Conservation (phyloP, 228 moss, liverwort and hornwort genomes). For the Sphagnum magellanicum region DNA sequence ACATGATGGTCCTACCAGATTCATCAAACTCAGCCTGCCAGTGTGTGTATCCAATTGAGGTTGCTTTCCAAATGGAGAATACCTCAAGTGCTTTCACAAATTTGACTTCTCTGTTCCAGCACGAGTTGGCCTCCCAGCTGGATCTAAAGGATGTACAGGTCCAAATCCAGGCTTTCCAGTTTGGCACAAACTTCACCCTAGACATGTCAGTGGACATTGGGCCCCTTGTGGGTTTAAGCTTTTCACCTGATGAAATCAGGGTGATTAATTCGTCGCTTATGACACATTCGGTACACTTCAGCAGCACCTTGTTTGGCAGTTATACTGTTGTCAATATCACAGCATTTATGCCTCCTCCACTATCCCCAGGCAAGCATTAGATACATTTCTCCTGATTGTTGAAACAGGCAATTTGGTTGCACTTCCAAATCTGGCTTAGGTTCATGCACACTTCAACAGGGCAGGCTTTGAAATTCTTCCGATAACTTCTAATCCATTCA, state of each 20-base stretch:
- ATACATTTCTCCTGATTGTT: no score
- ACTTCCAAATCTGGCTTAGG: no score
- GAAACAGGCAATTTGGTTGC: no score
- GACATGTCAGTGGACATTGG: slow-evolving; percentile 77
- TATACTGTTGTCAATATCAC: slow-evolving; percentile 71
- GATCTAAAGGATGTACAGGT: slow-evolving; percentile 59
- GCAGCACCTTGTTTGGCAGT: slow-evolving; percentile 58
- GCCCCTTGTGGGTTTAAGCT: slow-evolving; percentile 53
- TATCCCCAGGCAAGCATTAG: slow-evolving; percentile 41
- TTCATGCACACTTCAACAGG: no score
- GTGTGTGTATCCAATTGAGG: slow-evolving; percentile 79
- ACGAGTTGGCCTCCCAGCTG: slow-evolving; percentile 67
- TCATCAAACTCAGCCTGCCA: slow-evolving; percentile 52
- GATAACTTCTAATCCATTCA: no score
- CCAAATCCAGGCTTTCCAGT: slow-evolving; percentile 75
- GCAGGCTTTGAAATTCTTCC: no score
- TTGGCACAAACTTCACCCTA: slow-evolving; percentile 65
- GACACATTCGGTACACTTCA: slow-evolving; percentile 56
- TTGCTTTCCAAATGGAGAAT: slow-evolving; percentile 71
- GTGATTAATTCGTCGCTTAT: slow-evolving; percentile 36
- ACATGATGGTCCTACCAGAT: slow-evolving; percentile 68
- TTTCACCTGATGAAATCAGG: slow-evolving; percentile 33
- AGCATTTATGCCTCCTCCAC: slow-evolving; percentile 46
- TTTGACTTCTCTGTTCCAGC: slow-evolving; percentile 77
- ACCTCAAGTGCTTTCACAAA: slow-evolving; percentile 69